A percentile compares a stretch with the other conserved stretches of the same genome.
These are phyloP conservation scores for Lactifluus hygrophoroides DNA, from an alignment of 768 basidiomycete genomes.

Conservation along the genomic window DNA sequence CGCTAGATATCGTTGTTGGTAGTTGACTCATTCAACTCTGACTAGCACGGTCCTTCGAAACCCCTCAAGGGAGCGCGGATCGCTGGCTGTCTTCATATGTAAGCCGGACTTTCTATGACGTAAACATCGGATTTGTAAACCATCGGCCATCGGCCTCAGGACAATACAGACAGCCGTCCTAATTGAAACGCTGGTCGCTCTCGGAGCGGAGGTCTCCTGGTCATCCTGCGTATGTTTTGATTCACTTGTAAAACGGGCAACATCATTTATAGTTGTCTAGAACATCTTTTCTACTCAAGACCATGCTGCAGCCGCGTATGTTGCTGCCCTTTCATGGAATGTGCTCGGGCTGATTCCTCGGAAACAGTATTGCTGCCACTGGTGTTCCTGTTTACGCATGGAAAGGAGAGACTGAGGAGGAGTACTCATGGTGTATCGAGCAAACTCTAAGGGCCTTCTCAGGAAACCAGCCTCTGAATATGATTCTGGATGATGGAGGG, in stretches of 20 bases:
- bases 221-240: conserved; percentile 74
- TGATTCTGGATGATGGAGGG: conserved; percentile 99
- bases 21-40: conserved; percentile 21
- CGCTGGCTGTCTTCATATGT: conserved; percentile 98
- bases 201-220: conserved; percentile 98
- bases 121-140: conserved; percentile 4
- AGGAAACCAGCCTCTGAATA: conserved; percentile 77
- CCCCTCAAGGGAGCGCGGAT: conserved; percentile 93
- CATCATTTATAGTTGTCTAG: conserved; percentile 32
- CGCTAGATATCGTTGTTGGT: conserved; percentile 1
- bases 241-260: not conserved
- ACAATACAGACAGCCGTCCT: conserved; percentile 98
- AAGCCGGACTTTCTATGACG: conserved; percentile 22
- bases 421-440: conserved; percentile 97
- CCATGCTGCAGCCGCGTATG: conserved; percentile 94
- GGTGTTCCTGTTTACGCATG: conserved; percentile 98
- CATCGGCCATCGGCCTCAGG: conserved; percentile 47
- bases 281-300: conserved; percentile 99
- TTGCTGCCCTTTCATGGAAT: conserved; percentile 15
- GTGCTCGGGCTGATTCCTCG: conserved; percentile 2
- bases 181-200: conserved; percentile 92
- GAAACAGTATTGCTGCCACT: conserved; percentile 82
- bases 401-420: conserved; percentile 99
- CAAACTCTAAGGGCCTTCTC: conserved; percentile 89
- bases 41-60: conserved; percentile 66